phyloP scores from a whole-genome alignment of 495 filamentous ascomycete genomes.

The Pseudomonodictys pantanalensis region DNA sequence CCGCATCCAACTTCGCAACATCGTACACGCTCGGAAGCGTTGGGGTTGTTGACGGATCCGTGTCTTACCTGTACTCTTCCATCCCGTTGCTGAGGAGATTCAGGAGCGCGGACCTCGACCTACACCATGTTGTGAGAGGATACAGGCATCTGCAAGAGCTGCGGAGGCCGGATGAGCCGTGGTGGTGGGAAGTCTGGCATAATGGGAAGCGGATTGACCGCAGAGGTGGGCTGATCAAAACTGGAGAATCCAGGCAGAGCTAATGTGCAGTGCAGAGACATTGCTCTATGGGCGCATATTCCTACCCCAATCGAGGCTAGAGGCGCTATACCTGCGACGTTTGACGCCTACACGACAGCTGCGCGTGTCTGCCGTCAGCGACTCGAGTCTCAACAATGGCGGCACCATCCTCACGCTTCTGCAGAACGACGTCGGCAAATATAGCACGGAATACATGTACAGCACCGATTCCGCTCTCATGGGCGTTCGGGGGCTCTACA shows the following conservation, averaged over 20 bases:
- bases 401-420: constrained; percentile 74
- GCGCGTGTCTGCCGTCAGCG: constrained; percentile 77
- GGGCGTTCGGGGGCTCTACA: constrained; percentile 85
- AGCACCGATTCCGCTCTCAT: constrained; percentile 88
- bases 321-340: constrained; percentile 81
- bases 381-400: constrained; percentile 67
- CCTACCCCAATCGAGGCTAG: constrained; percentile 76
- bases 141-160: constrained; percentile 65
- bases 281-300: constrained; percentile 88
- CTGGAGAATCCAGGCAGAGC: not conserved
- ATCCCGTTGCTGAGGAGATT: constrained; percentile 59
- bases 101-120: constrained; percentile 57
- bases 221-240: constrained; percentile 32
- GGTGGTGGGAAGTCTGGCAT: constrained; percentile 54
- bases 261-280: constrained; percentile 47
- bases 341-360: constrained; percentile 76
- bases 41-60: constrained; percentile 83
- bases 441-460: constrained; percentile 85
- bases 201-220: constrained; percentile 45
- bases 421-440: constrained; percentile 85
- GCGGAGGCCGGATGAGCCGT: constrained; percentile 46
- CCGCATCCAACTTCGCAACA: constrained; percentile 85
- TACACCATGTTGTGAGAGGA: constrained; percentile 63
- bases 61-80: constrained; percentile 88
- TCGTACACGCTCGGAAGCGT: constrained; percentile 83